Conservation (phyloP, 495 filamentous ascomycete genomes). For the Podospora fimiseda region DNA sequence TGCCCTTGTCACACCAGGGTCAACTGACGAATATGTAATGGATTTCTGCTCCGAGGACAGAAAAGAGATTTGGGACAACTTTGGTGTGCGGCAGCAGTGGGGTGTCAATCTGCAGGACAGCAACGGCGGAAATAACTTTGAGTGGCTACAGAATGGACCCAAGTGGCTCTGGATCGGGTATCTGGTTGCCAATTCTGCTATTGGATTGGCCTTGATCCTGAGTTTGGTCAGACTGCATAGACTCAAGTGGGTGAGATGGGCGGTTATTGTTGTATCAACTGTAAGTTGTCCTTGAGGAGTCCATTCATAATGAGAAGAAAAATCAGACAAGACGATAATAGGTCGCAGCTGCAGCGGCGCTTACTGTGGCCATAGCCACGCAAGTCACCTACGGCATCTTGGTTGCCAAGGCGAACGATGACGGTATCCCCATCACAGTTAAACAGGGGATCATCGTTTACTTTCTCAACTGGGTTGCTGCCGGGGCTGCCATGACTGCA, state of each 20-base stretch:
- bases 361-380: not conserved
- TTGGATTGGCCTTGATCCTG: not conserved
- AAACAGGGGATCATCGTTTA: not conserved
- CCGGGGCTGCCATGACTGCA: not conserved
- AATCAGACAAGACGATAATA: not conserved
- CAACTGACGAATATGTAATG: not conserved
- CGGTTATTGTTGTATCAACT: not conserved
- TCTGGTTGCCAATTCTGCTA: not conserved
- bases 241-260: not conserved
- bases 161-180: not conserved
- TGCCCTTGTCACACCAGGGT: too few relatives aligned
- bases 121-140: not conserved
- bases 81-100: not conserved
- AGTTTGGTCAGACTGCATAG: not conserved
- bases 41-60: not conserved
- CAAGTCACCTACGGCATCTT: not conserved
- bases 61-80: not conserved
- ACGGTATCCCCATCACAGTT: not conserved
- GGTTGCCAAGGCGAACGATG: not conserved
- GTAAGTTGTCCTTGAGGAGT: not conserved
- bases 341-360: not conserved
- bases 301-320: not conserved
- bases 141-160: not conserved
- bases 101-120: not conserved
- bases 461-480: not conserved